phyloP scores from a whole-genome alignment of 2,329 filamentous ascomycete species.

The Aureobasidium sp. region DNA sequence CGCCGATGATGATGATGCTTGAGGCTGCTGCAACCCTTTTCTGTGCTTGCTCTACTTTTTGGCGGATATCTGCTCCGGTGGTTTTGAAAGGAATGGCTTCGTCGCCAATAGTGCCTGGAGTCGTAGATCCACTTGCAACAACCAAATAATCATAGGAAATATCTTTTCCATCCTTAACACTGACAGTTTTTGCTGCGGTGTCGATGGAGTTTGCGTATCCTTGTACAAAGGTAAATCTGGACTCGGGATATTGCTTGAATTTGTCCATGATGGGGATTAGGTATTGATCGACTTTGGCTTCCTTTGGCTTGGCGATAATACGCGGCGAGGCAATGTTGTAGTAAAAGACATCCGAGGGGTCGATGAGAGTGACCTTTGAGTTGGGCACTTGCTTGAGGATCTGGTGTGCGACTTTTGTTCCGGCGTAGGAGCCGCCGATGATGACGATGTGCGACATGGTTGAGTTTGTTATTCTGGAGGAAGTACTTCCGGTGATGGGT shows the following conservation, averaged over 20 bases:
- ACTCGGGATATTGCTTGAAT: constrained; percentile 37
- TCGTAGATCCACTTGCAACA: constrained; percentile 41
- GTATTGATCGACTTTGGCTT: constrained; percentile 3
- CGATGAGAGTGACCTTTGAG: constrained; percentile 3
- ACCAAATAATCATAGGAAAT: constrained; percentile 41
- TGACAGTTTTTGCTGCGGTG: constrained; percentile 30
- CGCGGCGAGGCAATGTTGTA: constrained; percentile 8
- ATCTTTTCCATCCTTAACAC: constrained; percentile 24
- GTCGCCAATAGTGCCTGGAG: constrained; percentile 17
- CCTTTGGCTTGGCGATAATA: constrained; percentile 7
- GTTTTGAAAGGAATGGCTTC: constrained; percentile 12
- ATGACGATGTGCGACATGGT: constrained; percentile 5
- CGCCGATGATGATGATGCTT: constrained; percentile 3
- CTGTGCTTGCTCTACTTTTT: background rate
- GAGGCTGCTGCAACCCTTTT: background rate
- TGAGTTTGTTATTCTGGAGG: too few relatives aligned
- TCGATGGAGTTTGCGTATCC: constrained; percentile 39
- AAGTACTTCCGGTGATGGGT: too few relatives aligned
- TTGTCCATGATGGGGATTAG: constrained; percentile 29
- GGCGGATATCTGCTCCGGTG: background rate
- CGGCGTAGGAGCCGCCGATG: constrained; percentile 6
- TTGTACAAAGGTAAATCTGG: constrained; percentile 41
- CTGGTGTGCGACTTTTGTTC: constrained; percentile 7
- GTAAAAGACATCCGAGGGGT: constrained; percentile 10
- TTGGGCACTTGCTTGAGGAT: background rate